These are phyloP conservation scores for Termitomyces sp. DNA, from an alignment of 768 basidiomycete species.

Conservation along the genomic window DNA sequence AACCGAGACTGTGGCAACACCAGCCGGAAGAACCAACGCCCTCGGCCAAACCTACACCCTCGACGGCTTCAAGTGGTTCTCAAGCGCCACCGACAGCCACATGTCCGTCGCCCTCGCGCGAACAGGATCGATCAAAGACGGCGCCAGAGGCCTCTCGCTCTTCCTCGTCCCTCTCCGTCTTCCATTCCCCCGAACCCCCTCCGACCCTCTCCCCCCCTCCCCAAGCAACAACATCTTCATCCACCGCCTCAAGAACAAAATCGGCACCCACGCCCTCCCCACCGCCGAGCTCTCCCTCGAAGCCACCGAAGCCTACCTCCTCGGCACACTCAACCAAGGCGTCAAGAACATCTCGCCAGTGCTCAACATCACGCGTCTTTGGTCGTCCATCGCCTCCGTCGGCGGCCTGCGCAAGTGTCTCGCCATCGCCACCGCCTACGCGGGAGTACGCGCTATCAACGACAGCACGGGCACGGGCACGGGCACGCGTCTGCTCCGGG, in stretches of 20 bases:
- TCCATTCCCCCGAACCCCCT: conserved; percentile 42
- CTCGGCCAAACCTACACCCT: conserved; percentile 52
- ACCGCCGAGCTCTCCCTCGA: conserved; percentile 71
- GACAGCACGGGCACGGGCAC: conserved; percentile 28
- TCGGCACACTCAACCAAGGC: conserved; percentile 55
- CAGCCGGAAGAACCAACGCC: conserved; percentile 24
- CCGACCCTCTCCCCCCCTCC: conserved; percentile 36
- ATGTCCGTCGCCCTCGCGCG: conserved; percentile 70
- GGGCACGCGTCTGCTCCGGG: conserved; percentile 36
- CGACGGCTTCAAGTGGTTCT: conserved; percentile 82
- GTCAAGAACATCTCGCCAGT: conserved; percentile 65
- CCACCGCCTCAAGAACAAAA: conserved; percentile 75
- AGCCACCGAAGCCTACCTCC: conserved; percentile 54
- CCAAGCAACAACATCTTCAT: conserved; percentile 62
- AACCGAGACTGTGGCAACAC: conserved; percentile 59
- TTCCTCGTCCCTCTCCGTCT: conserved; percentile 66
- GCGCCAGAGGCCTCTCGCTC: conserved; percentile 66
- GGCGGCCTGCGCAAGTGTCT: conserved; percentile 59
- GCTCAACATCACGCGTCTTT: conserved; percentile 72
- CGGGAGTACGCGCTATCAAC: conserved; percentile 51
- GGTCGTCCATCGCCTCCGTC: conserved; percentile 53
- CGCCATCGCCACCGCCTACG: conserved; percentile 60
- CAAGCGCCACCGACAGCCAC: conserved; percentile 75
- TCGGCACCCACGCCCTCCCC: conserved; percentile 69
- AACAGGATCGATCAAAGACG: conserved; percentile 49